These are phyloP conservation scores for Wickerhamomyces canadensis DNA, from an alignment of 805 yeast genomes.

Conservation along the genomic window DNA sequence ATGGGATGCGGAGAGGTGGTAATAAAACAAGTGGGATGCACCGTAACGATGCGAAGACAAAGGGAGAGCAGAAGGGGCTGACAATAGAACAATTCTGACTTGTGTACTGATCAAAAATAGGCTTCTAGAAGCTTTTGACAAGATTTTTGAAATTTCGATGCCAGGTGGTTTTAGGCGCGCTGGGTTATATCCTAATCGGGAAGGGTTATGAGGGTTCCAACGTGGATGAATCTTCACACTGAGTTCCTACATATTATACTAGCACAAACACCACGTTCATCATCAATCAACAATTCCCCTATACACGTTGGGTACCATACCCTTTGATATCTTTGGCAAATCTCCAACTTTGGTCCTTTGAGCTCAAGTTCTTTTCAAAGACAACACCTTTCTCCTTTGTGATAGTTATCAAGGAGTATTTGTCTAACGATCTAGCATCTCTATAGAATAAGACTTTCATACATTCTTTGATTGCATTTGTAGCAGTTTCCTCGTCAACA, in stretches of 20 bases:
- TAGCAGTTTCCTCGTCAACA: constrained; percentile 69
- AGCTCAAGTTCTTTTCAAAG: constrained; percentile 60
- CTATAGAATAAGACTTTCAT: constrained; percentile 95
- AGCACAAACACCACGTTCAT: no score
- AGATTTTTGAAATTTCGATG: not conserved
- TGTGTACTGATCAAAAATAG: no score
- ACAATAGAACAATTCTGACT: no score
- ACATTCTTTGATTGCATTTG: constrained; percentile 69
- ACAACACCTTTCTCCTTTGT: constrained; percentile 56
- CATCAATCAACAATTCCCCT: not conserved
- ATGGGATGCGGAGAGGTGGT: no score
- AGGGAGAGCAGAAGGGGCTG: no score
- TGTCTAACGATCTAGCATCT: constrained; percentile 91
- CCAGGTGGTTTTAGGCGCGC: no score
- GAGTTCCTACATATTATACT: no score
- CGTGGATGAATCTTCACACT: no score
- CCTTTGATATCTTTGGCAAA: constrained; percentile 88
- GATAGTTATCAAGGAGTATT: constrained; percentile 74
- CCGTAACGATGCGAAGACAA: no score
- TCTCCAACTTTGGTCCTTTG: constrained; percentile 80
- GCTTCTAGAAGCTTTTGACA: not conserved
- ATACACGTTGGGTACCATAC: constrained; percentile 69
- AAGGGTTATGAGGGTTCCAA: no score
- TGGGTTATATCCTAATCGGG: no score
- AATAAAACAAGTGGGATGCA: no score